A percentile compares a stretch with the other conserved stretches of the same genome.
Conservation (phyloP, 2,329 filamentous ascomycete species). For the Aspergillus pseudotamarii region DNA sequence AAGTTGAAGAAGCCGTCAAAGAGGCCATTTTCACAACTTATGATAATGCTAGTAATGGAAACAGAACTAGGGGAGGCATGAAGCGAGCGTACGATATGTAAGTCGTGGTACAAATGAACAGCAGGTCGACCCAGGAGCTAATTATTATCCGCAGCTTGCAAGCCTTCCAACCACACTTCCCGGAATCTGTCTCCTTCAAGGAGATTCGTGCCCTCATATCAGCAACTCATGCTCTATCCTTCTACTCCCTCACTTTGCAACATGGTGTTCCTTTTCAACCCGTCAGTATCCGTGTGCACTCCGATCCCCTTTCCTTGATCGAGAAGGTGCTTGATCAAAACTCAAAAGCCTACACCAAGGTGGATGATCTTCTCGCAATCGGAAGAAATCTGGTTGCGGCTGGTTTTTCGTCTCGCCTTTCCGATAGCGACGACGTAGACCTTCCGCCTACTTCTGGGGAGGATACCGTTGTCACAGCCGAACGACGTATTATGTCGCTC, state of each 20-base stretch:
- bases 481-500: constrained; percentile 50
- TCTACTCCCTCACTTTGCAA: constrained; percentile 65
- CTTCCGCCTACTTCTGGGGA: constrained; percentile 21
- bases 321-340: constrained; percentile 66
- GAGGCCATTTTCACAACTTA: constrained; percentile 59
- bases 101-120: constrained; percentile 24
- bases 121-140: constrained; percentile 1
- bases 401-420: constrained; percentile 36
- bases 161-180: constrained; percentile 47
- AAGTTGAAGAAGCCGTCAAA: constrained; percentile 57
- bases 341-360: constrained; percentile 61
- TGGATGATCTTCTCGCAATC: constrained; percentile 66
- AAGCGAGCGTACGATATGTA: constrained; percentile 62
- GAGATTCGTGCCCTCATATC: constrained; percentile 58
- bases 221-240: constrained; percentile 66
- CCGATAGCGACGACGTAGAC: constrained; percentile 24
- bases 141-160: constrained; percentile 35
- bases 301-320: constrained; percentile 62
- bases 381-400: constrained; percentile 59
- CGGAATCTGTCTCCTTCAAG: constrained; percentile 41
- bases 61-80: constrained; percentile 63
- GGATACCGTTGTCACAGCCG: constrained; percentile 40
- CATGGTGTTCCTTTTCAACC: constrained; percentile 68
- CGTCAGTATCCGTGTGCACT: constrained; percentile 66
- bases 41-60: constrained; percentile 68